Evolutionary conservation across 1,284 basidiomycete genomes (phyloP).

Genomic region (Rhodofomes roseus): DNA sequence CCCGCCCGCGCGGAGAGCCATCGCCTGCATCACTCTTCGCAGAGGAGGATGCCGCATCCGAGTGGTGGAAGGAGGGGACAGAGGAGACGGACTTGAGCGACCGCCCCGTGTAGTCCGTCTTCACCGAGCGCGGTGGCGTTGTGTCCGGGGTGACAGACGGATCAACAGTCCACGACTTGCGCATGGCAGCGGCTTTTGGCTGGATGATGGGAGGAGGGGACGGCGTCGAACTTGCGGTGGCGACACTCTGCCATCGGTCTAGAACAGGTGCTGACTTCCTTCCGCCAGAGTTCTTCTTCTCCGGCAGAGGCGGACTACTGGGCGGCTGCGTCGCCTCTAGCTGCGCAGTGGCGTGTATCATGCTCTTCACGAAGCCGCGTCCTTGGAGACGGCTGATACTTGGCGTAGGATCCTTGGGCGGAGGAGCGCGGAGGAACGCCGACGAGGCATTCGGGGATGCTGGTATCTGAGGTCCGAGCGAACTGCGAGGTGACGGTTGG

Average conservation of each 20-base stretch:
- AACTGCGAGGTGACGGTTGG: conserved; percentile 45
- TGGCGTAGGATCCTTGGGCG: conserved; percentile 69
- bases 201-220: conserved; percentile 25
- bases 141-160: conserved; percentile 19
- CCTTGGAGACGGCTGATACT: conserved; percentile 79
- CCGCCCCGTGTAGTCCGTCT: conserved; percentile 19
- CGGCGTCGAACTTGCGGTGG: conserved; percentile 10
- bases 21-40: conserved; percentile 21
- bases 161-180: conserved; percentile 39
- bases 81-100: conserved; percentile 22
- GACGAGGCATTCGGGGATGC: conserved; percentile 45
- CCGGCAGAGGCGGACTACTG: conserved; percentile 15
- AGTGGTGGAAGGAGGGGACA: conserved; percentile 21
- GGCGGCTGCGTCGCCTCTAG: conserved; percentile 30
- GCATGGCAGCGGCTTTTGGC: conserved; percentile 37
- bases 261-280: conserved; percentile 46
- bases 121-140: conserved; percentile 18
- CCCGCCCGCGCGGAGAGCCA: conserved; percentile 21
- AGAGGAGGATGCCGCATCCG: conserved; percentile 12
- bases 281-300: conserved; percentile 16
- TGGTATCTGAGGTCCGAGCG: conserved; percentile 44
- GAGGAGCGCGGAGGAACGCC: conserved; percentile 53
- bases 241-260: conserved; percentile 56
- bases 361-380: conserved; percentile 76
- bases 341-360: conserved; percentile 64